Evolutionary conservation across 495 filamentous ascomycete species (phyloP).

Genomic region (Hypoxylon cercidicola): DNA sequence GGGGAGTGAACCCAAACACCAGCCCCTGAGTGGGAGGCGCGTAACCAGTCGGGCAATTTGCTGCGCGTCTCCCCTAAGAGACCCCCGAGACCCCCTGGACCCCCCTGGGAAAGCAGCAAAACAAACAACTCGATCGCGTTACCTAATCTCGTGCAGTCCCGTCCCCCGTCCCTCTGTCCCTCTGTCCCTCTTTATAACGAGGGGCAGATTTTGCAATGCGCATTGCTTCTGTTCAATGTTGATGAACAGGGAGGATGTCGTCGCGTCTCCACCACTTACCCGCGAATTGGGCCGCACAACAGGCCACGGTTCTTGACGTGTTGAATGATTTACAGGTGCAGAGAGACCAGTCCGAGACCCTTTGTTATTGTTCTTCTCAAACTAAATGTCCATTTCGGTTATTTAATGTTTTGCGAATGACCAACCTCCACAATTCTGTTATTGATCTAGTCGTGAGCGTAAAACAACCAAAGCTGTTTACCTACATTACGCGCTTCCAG

Average conservation of each 20-base stretch:
- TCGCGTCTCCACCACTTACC: conserved; percentile 31
- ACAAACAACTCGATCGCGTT: conserved; percentile 46
- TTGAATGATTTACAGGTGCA: conserved; percentile 38
- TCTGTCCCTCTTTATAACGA: conserved; percentile 11
- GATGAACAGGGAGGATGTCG: conserved; percentile 14
- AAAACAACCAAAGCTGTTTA: conserved; percentile 26
- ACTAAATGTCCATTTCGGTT: conserved; percentile 15
- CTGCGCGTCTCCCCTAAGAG: conserved; percentile 31
- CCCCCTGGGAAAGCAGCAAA: conserved; percentile 33
- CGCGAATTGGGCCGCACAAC: conserved; percentile 38
- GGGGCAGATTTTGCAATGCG: conserved; percentile 21
- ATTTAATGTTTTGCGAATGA: conserved; percentile 17
- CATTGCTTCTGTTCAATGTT: conserved; percentile 24
- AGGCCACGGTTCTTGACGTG: conserved; percentile 31
- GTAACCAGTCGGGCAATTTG: conserved; percentile 45
- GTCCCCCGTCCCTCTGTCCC: neutral
- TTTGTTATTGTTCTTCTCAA: conserved; percentile 34
- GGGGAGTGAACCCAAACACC: conserved; percentile 36
- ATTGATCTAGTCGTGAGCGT: conserved; percentile 8
- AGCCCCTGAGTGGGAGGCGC: conserved; percentile 33
- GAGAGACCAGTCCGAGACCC: conserved; percentile 23
- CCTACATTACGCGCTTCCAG: conserved; percentile 35
- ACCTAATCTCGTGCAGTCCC: too few relatives aligned
- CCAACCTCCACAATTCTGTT: conserved; percentile 30
- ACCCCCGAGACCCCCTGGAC: too few relatives aligned